Conservation (phyloP, 495 filamentous ascomycete genomes). For the Lepidopterella palustris region DNA sequence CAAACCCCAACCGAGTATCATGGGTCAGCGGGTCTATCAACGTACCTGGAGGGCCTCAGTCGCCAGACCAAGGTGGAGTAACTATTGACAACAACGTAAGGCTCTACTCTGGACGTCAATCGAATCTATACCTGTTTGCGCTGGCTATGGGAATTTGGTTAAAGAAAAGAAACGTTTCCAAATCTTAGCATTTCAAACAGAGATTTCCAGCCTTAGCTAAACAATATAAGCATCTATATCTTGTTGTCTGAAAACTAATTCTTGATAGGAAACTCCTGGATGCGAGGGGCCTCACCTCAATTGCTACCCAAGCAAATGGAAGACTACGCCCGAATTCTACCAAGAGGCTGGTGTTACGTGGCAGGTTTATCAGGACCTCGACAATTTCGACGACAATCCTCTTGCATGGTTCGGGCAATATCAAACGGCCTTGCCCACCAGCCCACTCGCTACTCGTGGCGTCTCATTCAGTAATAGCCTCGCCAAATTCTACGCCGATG, state of each 20-base stretch:
- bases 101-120: not conserved
- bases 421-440: constrained; percentile 39
- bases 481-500: constrained; percentile 46
- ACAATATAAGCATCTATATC: too few relatives aligned
- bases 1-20: constrained; percentile 51
- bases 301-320: constrained; percentile 52
- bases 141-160: too few relatives aligned
- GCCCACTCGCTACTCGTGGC: constrained; percentile 40
- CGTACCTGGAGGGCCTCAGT: constrained; percentile 46
- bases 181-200: too few relatives aligned
- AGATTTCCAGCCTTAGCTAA: too few relatives aligned
- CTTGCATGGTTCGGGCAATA: constrained; percentile 51
- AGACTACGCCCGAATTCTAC: constrained; percentile 48
- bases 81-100: constrained; percentile 48
- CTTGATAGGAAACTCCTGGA: constrained; percentile 41
- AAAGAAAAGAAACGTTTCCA: too few relatives aligned
- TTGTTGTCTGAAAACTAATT: not conserved
- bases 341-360: constrained; percentile 48
- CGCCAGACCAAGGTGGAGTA: constrained; percentile 41
- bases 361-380: constrained; percentile 48
- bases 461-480: constrained; percentile 40
- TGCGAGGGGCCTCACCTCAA: constrained; percentile 43
- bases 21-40: constrained; percentile 49
- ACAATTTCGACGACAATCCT: constrained; percentile 54
- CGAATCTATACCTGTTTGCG: too few relatives aligned